Percentiles rank a stretch among this genome's conserved stretches.
Evolutionary conservation across 805 yeast genomes (phyloP).

Genomic region (Zygotorulaspora danielsina): DNA sequence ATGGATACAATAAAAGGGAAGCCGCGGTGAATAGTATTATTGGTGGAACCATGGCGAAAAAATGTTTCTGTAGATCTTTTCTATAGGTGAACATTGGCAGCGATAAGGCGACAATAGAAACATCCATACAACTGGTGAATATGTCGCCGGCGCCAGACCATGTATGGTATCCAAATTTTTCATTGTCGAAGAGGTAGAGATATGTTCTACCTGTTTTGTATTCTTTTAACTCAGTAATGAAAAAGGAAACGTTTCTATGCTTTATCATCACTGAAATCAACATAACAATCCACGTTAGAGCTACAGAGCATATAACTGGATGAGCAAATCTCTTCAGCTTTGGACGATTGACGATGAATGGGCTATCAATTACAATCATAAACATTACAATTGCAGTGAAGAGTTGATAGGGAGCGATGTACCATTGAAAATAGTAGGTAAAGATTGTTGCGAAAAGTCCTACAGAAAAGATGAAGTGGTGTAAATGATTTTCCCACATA

Average conservation of each 20-base stretch:
- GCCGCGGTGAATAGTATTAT: constrained; percentile 50
- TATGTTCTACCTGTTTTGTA: constrained; percentile 72
- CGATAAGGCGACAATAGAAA: constrained; percentile 69
- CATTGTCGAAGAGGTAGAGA: constrained; percentile 47
- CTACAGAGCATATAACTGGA: constrained; percentile 67
- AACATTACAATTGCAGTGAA: constrained; percentile 57
- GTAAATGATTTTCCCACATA: constrained; percentile 23
- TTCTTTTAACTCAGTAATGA: constrained; percentile 46
- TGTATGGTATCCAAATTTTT: constrained; percentile 24
- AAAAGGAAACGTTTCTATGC: constrained; percentile 37
- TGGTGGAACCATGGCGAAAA: constrained; percentile 56
- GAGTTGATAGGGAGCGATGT: constrained; percentile 59
- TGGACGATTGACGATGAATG: constrained; percentile 44
- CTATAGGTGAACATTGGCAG: constrained; percentile 76
- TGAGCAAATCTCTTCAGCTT: constrained; percentile 52
- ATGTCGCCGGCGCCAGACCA: constrained; percentile 85
- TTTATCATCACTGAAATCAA: constrained; percentile 57
- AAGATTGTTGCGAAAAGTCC: constrained; percentile 22
- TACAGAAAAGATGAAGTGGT: constrained; percentile 19
- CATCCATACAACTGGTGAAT: constrained; percentile 65
- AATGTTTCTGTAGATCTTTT: constrained; percentile 55
- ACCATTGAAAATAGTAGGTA: constrained; percentile 33
- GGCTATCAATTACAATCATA: constrained; percentile 41
- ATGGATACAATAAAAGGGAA: constrained; percentile 66
- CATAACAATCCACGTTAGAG: constrained; percentile 56